phyloP scores from a whole-genome alignment of 2,329 filamentous ascomycete genomes.

The Cytospora piceicola region DNA sequence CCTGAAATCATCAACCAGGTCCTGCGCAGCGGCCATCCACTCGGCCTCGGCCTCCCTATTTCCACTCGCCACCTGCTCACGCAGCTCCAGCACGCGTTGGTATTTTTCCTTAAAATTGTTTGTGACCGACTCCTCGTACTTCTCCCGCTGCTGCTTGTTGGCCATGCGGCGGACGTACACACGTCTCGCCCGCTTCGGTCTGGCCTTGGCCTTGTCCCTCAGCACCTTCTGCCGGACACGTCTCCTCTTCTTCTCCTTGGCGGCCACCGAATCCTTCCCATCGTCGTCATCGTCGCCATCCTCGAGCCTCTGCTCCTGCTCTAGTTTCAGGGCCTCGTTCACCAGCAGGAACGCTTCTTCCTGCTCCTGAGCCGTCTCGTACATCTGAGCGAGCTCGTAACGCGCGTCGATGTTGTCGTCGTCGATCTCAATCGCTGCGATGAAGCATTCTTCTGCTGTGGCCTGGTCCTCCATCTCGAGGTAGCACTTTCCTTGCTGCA shows the following conservation, averaged over 20 bases:
- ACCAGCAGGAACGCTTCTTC: slow-evolving; percentile 79
- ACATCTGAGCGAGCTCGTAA: slow-evolving; percentile 80
- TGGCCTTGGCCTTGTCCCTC: slow-evolving; percentile 27
- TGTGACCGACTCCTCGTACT: slow-evolving; percentile 37
- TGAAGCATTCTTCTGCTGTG: slow-evolving; percentile 77
- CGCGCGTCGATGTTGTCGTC: slow-evolving; percentile 75
- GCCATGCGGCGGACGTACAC: slow-evolving; percentile 33
- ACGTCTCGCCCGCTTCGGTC: slow-evolving; percentile 25
- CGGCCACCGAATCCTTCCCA: slow-evolving; percentile 40
- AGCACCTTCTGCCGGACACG: slow-evolving; percentile 37
- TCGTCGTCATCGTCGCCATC: slow-evolving; percentile 39
- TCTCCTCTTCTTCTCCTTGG: slow-evolving; percentile 31
- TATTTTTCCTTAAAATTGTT: slow-evolving; percentile 43
- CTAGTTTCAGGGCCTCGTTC: slow-evolving; percentile 72
- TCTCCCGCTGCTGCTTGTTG: slow-evolving; percentile 34
- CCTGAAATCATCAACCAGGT: slow-evolving; percentile 66
- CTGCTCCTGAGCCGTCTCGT: slow-evolving; percentile 72
- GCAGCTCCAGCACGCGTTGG: slow-evolving; percentile 48
- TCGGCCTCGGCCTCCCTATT: slow-evolving; percentile 48
- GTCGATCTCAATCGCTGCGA: slow-evolving; percentile 74
- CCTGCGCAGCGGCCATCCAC: slow-evolving; percentile 64
- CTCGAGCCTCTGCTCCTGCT: slow-evolving; percentile 46
- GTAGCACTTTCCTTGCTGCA: slow-evolving; percentile 70
- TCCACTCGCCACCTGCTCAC: slow-evolving; percentile 47
- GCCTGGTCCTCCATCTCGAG: slow-evolving; percentile 64